A percentile compares a stretch with the other conserved stretches of the same genome.
Evolutionary conservation across 1,284 basidiomycete species (phyloP).

Genomic region (Boletus mariae): DNA sequence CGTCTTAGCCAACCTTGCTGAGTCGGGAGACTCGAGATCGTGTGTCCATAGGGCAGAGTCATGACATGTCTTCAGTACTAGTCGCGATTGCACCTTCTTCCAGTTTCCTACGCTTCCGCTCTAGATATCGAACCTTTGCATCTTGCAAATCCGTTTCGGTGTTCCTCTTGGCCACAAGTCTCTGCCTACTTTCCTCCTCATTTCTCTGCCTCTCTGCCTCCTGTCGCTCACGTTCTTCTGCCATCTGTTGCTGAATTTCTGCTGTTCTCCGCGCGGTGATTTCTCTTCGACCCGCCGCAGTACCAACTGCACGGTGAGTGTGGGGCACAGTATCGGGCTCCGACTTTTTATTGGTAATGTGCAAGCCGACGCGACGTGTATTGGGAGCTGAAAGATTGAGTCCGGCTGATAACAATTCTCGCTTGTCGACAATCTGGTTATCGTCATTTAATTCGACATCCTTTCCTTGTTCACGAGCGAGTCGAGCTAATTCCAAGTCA

Average conservation of each 20-base stretch:
- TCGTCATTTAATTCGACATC: constrained; percentile 97
- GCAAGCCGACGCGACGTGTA: constrained; percentile 58
- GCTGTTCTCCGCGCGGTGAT: constrained; percentile 75
- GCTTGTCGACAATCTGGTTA: constrained; percentile 95
- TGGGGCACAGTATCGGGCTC: constrained; percentile 36
- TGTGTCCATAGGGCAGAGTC: constrained; percentile 2
- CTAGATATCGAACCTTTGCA: constrained; percentile 73
- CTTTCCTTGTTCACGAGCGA: constrained; percentile 72
- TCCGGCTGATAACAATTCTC: constrained; percentile 87
- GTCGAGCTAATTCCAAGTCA: constrained; percentile 68
- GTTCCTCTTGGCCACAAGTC: constrained; percentile 64
- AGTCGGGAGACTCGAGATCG: not conserved
- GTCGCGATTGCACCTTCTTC: constrained; percentile 41
- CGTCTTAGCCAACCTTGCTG: constrained; percentile 24
- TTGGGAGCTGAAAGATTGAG: constrained; percentile 86
- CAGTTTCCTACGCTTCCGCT: constrained; percentile 74
- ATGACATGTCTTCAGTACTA: constrained; percentile 10
- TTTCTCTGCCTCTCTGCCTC: constrained; percentile 53
- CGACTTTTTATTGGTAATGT: constrained; percentile 27
- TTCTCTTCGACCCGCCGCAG: constrained; percentile 73
- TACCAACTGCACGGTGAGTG: constrained; percentile 71
- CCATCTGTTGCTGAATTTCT: constrained; percentile 73
- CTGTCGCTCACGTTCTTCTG: constrained; percentile 62
- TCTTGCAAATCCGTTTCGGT: constrained; percentile 66
- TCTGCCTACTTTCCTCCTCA: constrained; percentile 56